Evolutionary conservation across 495 filamentous ascomycete genomes (phyloP).

Genomic region (Aspergillus ostianus): DNA sequence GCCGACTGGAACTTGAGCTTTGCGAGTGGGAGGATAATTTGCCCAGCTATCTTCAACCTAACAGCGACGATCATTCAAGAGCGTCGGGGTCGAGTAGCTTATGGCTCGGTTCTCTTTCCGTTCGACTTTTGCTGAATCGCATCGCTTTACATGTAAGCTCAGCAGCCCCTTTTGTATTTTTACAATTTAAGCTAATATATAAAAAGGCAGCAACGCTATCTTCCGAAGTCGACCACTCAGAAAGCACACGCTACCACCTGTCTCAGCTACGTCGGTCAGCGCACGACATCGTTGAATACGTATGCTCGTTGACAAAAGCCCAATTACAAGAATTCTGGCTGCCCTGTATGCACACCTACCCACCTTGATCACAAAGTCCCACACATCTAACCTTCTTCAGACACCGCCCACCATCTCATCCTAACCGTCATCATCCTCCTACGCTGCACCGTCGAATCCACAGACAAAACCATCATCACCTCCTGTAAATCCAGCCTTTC

Average conservation of each 20-base stretch:
- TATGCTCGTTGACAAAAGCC: conserved; percentile 15
- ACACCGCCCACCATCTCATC: conserved; percentile 24
- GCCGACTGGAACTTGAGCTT: conserved; percentile 21
- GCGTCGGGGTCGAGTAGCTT: conserved; percentile 31
- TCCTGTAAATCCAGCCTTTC: conserved; percentile 21
- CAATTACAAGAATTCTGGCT: conserved; percentile 31
- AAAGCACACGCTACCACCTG: conserved; percentile 23
- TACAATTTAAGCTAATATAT: not conserved
- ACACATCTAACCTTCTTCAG: conserved; percentile 4
- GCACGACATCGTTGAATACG: conserved; percentile 26
- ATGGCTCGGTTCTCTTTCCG: conserved; percentile 30
- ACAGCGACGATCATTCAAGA: conserved; percentile 17
- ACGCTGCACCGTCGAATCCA: conserved; percentile 27
- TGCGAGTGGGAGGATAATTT: conserved; percentile 28
- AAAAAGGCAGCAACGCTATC: conserved; percentile 16
- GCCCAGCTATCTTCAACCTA: conserved; percentile 15
- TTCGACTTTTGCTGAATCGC: conserved; percentile 30
- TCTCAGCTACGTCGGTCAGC: conserved; percentile 27
- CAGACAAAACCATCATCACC: conserved; percentile 16
- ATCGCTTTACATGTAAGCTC: conserved; percentile 22
- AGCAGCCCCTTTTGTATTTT: not conserved
- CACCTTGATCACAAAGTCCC: not conserved
- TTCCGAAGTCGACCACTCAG: conserved; percentile 7
- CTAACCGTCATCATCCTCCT: conserved; percentile 26
- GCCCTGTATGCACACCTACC: conserved; percentile 15